phyloP scores from a whole-genome alignment of 768 basidiomycete genomes.

The Leccinum barrowsii region DNA sequence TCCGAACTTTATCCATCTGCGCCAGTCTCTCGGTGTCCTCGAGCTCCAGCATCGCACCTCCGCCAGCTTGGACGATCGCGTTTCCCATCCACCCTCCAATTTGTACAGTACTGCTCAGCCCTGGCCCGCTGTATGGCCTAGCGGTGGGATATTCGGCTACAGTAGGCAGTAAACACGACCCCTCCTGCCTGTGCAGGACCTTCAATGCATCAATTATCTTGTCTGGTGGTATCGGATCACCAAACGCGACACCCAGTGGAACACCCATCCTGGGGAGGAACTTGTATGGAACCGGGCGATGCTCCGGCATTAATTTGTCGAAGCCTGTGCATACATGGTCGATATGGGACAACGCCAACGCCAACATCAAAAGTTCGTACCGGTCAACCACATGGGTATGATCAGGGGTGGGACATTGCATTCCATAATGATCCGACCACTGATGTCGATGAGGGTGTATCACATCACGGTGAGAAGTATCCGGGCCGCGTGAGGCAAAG shows the following conservation, averaged over 20 bases:
- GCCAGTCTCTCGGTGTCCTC: conserved; percentile 10
- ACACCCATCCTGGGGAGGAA: conserved; percentile 62
- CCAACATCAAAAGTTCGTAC: conserved; percentile 29
- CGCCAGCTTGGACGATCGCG: conserved; percentile 3
- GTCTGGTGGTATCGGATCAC: conserved; percentile 58
- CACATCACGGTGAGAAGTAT: background rate
- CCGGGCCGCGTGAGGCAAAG: background rate
- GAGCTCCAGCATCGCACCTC: background rate
- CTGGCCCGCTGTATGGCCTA: background rate
- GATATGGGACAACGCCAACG: background rate
- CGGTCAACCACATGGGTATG: conserved; percentile 94
- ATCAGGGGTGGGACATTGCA: conserved; percentile 63
- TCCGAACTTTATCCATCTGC: conserved; percentile 41
- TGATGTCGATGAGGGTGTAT: conserved; percentile 27
- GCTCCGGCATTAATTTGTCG: conserved; percentile 88
- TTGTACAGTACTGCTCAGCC: background rate
- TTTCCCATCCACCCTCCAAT: conserved; percentile 15
- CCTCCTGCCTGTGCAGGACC: background rate
- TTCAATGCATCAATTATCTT: conserved; percentile 30
- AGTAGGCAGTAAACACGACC: background rate
- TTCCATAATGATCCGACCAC: conserved; percentile 82
- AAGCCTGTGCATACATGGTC: conserved; percentile 48
- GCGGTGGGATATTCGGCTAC: background rate
- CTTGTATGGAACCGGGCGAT: conserved; percentile 70
- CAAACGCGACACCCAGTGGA: conserved; percentile 73